Base-by-base conservation (phyloP, 2,329 filamentous ascomycete species). In the Aspergillus candidus region DNA sequence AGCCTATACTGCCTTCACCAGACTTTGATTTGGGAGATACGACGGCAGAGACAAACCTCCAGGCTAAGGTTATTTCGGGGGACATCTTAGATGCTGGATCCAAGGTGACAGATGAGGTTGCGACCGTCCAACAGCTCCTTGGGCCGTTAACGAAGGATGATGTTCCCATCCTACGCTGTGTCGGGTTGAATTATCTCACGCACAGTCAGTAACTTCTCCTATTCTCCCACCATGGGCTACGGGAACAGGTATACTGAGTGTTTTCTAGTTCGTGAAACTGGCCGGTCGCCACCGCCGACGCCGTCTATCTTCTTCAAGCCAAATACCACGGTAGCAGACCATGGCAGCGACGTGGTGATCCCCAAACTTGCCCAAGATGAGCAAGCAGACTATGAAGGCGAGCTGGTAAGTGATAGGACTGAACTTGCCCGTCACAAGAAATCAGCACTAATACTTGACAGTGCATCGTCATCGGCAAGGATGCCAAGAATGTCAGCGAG, bases 271-370 rank as follows among this genome's bases (percentile, higher is more conserved):
- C 22, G 22, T 3, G 22, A 27, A 27, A 27, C 22, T 27, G 22
- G 22, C 22, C 22, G 22, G 4, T 27, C 22, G 6, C 22, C 22
- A 32, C 7, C 11, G 11, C 32, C 32, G 29, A 22, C 27, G 15
- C 61, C 61, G 1, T 48, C 61, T 2, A 41, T 63, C 7, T 64
- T 63, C 51, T 57, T 50, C 12, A 63, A 64, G 41, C 62, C 60
- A 1, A 53, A 57, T 3, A 49, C 55, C 4, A 55, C 61, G 6
- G 35, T 65, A 1, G 48, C 45, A 6, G 62, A 53, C 3, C 61
- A 60, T 0, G 56, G 54, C 17, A 57, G 57, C 3, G 54, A 55
- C 6, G 41, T 49, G 2, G 56, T 63, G 12, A 51, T 63, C 7
- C 61, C 61, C 1, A 57, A 55, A 31, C 56, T 50, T 30, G 61